Evolutionary conservation across 2,329 filamentous ascomycete species (phyloP).

Genomic region (Neofusicoccum laricinum): DNA sequence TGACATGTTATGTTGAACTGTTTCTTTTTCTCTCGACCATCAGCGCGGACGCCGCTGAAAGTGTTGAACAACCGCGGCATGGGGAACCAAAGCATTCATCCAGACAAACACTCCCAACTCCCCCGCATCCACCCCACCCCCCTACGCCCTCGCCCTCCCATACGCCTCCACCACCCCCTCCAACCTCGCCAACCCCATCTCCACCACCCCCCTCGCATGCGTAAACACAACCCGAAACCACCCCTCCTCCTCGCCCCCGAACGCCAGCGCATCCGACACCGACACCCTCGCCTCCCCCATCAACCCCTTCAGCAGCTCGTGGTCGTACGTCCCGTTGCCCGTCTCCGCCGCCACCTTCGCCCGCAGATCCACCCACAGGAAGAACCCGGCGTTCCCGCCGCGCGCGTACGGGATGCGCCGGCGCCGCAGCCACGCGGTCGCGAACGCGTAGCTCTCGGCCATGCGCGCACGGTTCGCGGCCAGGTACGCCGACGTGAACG

Average conservation of each 20-base stretch:
- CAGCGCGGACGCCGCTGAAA: too few species aligned
- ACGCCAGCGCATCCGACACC: slow-evolving; percentile 30
- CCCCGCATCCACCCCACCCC: not conserved
- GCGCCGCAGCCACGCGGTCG: slow-evolving; percentile 21
- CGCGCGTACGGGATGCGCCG: slow-evolving; percentile 36
- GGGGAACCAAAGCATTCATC: too few species aligned
- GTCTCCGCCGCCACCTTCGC: slow-evolving; percentile 9
- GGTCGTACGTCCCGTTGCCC: too few species aligned
- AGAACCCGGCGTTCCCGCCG: slow-evolving; percentile 46
- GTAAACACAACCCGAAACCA: slow-evolving; percentile 46
- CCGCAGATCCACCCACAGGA: slow-evolving; percentile 42
- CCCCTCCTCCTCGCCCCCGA: slow-evolving; percentile 39
- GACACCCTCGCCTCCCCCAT: slow-evolving; percentile 37
- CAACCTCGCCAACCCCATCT: slow-evolving; percentile 35
- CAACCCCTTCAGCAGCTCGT: slow-evolving; percentile 35
- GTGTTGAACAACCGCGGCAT: too few species aligned
- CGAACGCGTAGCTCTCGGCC: slow-evolving; percentile 20
- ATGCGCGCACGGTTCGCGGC: slow-evolving; percentile 20
- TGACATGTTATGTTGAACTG: too few species aligned
- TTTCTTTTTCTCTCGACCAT: too few species aligned
- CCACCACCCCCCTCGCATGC: slow-evolving; percentile 32
- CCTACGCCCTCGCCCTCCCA: not conserved
- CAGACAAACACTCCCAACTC: not conserved
- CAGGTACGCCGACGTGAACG: slow-evolving; percentile 24
- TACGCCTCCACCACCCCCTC: not conserved